These are phyloP conservation scores for Hirsutella rhossiliensis DNA, from an alignment of 2,329 filamentous ascomycete species.

Conservation along the genomic window DNA sequence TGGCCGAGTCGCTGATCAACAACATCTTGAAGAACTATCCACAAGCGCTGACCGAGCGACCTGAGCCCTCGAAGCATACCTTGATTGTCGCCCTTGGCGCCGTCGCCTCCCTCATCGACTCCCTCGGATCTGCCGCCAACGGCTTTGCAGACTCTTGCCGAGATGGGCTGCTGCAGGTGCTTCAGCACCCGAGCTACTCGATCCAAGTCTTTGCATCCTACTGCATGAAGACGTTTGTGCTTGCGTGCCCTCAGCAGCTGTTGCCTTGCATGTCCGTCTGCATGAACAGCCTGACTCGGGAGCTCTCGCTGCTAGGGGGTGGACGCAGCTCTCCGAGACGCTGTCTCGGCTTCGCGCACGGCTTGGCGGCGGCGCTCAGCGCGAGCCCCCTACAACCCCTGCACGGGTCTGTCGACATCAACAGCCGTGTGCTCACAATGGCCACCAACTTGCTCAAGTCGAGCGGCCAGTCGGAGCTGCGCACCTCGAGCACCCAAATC, in stretches of 20 bases:
- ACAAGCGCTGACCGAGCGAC: slow-evolving; percentile 72
- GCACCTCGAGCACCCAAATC: slow-evolving; percentile 86
- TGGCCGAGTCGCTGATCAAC: slow-evolving; percentile 72
- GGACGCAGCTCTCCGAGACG: slow-evolving; percentile 68
- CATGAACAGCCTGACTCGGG: slow-evolving; percentile 87
- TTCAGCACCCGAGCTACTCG: slow-evolving; percentile 91
- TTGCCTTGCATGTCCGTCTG: slow-evolving; percentile 86
- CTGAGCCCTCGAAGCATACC: slow-evolving; percentile 80
- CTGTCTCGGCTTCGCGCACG: slow-evolving; percentile 86
- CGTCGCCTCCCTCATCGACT: slow-evolving; percentile 64
- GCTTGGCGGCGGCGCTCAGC: slow-evolving; percentile 79
- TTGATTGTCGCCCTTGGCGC: slow-evolving; percentile 70
- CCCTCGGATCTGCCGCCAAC: slow-evolving; percentile 71
- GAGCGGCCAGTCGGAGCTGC: slow-evolving; percentile 79
- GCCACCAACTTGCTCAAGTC: slow-evolving; percentile 87
- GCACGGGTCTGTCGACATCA: slow-evolving; percentile 91
- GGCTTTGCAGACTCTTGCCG: slow-evolving; percentile 71
- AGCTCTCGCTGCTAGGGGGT: slow-evolving; percentile 64
- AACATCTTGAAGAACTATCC: slow-evolving; percentile 90
- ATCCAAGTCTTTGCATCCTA: slow-evolving; percentile 85
- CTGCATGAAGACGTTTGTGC: slow-evolving; percentile 75
- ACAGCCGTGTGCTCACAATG: slow-evolving; percentile 81
- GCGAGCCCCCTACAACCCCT: slow-evolving; percentile 79
- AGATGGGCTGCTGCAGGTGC: slow-evolving; percentile 76
- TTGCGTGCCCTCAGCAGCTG: slow-evolving; percentile 86